Conservation (phyloP, 2,329 filamentous ascomycete genomes). For the Paecilomyces variotii region DNA sequence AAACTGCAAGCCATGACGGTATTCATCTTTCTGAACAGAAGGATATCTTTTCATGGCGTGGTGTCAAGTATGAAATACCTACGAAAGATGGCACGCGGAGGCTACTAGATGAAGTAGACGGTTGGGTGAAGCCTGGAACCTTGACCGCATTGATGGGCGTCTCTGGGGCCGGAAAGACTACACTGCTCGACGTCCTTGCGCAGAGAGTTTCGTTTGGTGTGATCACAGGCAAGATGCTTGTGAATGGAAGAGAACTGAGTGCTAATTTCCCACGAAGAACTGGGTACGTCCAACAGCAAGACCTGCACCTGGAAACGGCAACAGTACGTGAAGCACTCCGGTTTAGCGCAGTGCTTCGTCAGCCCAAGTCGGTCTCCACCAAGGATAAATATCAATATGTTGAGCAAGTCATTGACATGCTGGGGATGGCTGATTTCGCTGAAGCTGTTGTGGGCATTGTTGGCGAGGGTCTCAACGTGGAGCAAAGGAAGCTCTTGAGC, state of each 20-base stretch:
- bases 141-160: slow-evolving; percentile 74
- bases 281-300: slow-evolving; percentile 87
- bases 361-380: slow-evolving; percentile 62
- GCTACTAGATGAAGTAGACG: slow-evolving; percentile 78
- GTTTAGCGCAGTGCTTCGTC: slow-evolving; percentile 79
- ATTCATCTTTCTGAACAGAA: slow-evolving; percentile 56
- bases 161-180: slow-evolving; percentile 86
- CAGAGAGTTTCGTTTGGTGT: slow-evolving; percentile 83
- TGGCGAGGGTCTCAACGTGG: slow-evolving; percentile 63
- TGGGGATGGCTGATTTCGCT: slow-evolving; percentile 85
- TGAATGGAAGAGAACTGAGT: slow-evolving; percentile 66
- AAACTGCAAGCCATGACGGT: slow-evolving; percentile 5
- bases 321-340: slow-evolving; percentile 83
- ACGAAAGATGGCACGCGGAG: slow-evolving; percentile 69
- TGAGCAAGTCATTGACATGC: slow-evolving; percentile 79
- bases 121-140: slow-evolving; percentile 93
- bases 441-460: slow-evolving; percentile 86
- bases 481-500: slow-evolving; percentile 68
- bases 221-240: slow-evolving; percentile 82
- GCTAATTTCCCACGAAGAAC: slow-evolving; percentile 85
- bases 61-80: slow-evolving; percentile 74
- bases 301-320: slow-evolving; percentile 74
- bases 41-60: slow-evolving; percentile 77
- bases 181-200: slow-evolving; percentile 76
- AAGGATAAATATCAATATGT: slow-evolving; percentile 81